Evolutionary conservation across 805 yeast genomes (phyloP).

Genomic region (Metschnikowia lunata): DNA sequence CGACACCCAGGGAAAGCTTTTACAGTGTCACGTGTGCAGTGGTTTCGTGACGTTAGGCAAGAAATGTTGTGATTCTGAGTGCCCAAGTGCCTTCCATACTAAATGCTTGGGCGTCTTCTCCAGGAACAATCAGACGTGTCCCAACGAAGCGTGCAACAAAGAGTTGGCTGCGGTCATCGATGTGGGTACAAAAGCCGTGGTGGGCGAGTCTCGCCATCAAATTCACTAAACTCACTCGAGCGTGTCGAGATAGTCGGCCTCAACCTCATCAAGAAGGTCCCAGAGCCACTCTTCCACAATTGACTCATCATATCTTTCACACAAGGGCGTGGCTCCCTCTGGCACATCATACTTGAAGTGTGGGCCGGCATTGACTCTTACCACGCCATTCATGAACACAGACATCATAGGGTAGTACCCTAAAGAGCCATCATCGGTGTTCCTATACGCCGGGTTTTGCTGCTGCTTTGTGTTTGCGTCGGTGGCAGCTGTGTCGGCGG

Average conservation of each 20-base stretch:
- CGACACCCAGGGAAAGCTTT: conserved; percentile 33
- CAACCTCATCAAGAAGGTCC: conserved; percentile 84
- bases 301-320: conserved; percentile 59
- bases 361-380: conserved; percentile 65
- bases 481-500: conserved; percentile 27
- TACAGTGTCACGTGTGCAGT: conserved; percentile 47
- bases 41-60: conserved; percentile 52
- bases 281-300: conserved; percentile 77
- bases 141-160: conserved; percentile 7
- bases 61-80: conserved; percentile 19
- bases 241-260: conserved; percentile 51
- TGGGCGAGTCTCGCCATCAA: background rate
- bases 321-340: conserved; percentile 44
- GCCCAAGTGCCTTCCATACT: conserved; percentile 43
- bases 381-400: conserved; percentile 74
- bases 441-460: conserved; percentile 34
- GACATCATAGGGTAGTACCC: conserved; percentile 93
- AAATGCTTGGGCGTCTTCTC: conserved; percentile 42
- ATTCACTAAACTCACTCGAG: conserved; percentile 24
- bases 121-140: conserved; percentile 24
- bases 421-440: conserved; percentile 73
- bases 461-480: conserved; percentile 28
- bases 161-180: background rate
- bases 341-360: conserved; percentile 42
- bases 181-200: conserved; percentile 5